Base-by-base conservation (phyloP, 352 stramenopile species). In the Phytopythium kandeliae region DNA sequence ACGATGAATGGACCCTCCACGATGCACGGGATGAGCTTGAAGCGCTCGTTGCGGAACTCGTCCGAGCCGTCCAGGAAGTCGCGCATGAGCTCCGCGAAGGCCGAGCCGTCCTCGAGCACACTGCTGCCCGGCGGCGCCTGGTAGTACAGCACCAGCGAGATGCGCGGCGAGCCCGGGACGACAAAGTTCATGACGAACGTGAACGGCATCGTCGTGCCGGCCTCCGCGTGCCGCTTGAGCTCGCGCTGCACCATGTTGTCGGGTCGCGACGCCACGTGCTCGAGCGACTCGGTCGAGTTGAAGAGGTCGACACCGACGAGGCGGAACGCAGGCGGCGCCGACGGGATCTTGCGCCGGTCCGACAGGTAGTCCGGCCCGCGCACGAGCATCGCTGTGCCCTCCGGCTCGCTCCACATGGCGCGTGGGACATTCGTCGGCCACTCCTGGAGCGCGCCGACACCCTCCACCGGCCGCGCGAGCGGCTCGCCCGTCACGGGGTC, bases 171-270 rank as follows among this genome's bases (percentile, higher is more conserved):
- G 15, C 79, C 79, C 0, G 79, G 79, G 21, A 90, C 70, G 19
- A 90, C 65, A 51, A 90, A 90, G 61, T 89, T 90, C 45, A 90
- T 59, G 24, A 88, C 71, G 54, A 90, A 90, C 22, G 79, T 88
- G 54, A 89, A 89, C 13, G 77, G 79, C 72, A 87, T 86, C 25
- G 79, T 70, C 0, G 74, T 81, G 25, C 73, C 73, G 51, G 61
- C 58, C n/a, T 63, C 69, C 36, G 80, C 69, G 53, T 89, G 74
- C 3, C 77, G 71, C 36, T 65, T 60, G 24, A 87, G 41, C 56
- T 86, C 78, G 13, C 65, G 60, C 44, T 90, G 79, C 47, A 90
- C 61, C 10, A 82, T 48, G 43, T 87, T 90, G 44, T 87, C 71
- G 0, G 72, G 51, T 15, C 65, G 72, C 0, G 70, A 69, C 11